Conservation (phyloP, 140 eudicot species). For the Erigeron philadelphicus region DNA sequence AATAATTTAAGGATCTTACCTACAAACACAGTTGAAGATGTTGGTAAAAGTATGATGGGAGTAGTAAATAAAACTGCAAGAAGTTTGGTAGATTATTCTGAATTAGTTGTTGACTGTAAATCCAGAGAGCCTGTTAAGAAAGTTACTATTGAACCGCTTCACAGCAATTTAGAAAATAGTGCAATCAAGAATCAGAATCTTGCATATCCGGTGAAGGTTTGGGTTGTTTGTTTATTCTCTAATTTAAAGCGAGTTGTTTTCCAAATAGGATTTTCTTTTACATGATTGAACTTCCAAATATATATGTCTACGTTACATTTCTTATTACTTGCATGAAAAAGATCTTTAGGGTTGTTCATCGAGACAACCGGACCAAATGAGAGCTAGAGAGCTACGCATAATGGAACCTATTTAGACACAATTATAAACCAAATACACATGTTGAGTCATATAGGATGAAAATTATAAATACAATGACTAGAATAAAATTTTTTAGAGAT, state of each 20-base stretch:
- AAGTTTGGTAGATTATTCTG: slow-evolving; percentile 34
- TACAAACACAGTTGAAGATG: slow-evolving; percentile 5
- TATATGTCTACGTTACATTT: not conserved
- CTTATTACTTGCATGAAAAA: not conserved
- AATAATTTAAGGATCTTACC: slow-evolving; percentile 6
- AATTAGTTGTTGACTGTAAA: slow-evolving; percentile 12
- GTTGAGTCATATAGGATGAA: not conserved
- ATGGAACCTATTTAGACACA: not conserved
- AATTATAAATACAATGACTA: no score
- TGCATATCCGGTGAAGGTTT: slow-evolving; percentile 35
- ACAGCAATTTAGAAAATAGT: slow-evolving; percentile 13
- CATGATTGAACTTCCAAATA: not conserved
- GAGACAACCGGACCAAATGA: not conserved
- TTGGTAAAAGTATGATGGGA: slow-evolving; percentile 7
- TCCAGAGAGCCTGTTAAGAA: slow-evolving; percentile 1
- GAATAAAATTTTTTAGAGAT: not conserved
- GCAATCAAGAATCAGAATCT: slow-evolving; percentile 31
- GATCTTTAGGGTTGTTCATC: not conserved
- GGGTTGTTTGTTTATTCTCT: not conserved
- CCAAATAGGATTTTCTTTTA: not conserved
- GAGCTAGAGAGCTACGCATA: not conserved
- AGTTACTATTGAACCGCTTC: slow-evolving; percentile 18
- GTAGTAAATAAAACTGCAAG: slow-evolving; percentile 21
- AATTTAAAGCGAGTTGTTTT: not conserved
- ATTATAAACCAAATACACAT: not conserved